These are phyloP conservation scores for Talaromyces pinophilus DNA, from an alignment of 2,329 filamentous ascomycete species.

Conservation along the genomic window DNA sequence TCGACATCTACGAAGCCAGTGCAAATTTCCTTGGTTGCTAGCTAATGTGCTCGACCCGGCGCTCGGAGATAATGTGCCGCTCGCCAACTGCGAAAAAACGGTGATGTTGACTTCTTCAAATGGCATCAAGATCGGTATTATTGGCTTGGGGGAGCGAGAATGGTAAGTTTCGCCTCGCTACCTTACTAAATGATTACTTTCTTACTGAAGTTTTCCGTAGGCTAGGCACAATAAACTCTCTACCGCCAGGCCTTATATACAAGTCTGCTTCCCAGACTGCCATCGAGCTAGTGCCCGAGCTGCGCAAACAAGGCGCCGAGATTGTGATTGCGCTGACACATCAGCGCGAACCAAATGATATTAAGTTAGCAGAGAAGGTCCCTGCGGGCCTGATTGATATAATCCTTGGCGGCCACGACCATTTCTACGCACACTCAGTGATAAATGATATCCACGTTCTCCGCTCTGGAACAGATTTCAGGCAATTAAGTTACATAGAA, in stretches of 20 bases:
- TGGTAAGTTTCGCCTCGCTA: conserved; percentile 53
- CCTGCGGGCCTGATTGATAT: conserved; percentile 75
- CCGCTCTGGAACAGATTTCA: conserved; percentile 89
- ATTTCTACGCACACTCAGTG: conserved; percentile 77
- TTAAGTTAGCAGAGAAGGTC: conserved; percentile 74
- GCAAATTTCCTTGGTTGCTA: conserved; percentile 84
- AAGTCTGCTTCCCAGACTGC: conserved; percentile 75
- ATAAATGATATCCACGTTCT: conserved; percentile 80
- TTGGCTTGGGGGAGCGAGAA: conserved; percentile 83
- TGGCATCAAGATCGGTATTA: conserved; percentile 80
- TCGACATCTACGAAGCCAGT: conserved; percentile 68
- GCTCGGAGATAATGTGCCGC: conserved; percentile 70
- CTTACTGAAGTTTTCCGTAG: conserved; percentile 29
- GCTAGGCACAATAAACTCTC: conserved; percentile 81
- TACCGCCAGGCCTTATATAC: conserved; percentile 81
- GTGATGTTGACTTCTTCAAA: conserved; percentile 77
- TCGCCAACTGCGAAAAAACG: conserved; percentile 74
- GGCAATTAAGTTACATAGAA: conserved; percentile 86
- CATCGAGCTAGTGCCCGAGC: conserved; percentile 68
- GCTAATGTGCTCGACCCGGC: conserved; percentile 86
- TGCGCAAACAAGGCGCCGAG: conserved; percentile 76
- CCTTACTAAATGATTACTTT: not conserved
- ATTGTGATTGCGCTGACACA: conserved; percentile 82
- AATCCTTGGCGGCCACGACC: conserved; percentile 85
- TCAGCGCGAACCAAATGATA: conserved; percentile 84